Percentiles rank a stretch among this genome's conserved stretches.
Conservation (phyloP, 2,329 filamentous ascomycete species). For the Diaporthe vaccinii region DNA sequence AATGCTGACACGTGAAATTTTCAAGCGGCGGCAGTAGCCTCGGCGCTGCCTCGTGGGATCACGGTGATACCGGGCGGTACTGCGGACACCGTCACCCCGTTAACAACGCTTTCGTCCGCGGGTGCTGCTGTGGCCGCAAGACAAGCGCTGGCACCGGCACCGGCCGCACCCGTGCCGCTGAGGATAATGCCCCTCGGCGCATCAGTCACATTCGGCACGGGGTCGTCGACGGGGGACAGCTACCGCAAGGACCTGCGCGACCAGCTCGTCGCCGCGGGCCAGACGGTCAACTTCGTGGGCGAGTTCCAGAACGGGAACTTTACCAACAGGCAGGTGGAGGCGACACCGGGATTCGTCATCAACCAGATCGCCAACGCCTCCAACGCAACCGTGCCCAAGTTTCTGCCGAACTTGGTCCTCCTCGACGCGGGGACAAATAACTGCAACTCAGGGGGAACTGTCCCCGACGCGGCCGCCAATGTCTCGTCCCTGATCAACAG, state of each 20-base stretch:
- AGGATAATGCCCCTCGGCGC: constrained; percentile 45
- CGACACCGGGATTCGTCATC: constrained; percentile 44
- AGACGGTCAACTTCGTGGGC: constrained; percentile 46
- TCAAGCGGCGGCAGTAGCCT: background rate
- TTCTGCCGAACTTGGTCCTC: constrained; percentile 44
- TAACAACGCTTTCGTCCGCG: background rate
- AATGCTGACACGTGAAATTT: background rate
- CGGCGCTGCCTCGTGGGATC: constrained; percentile 30
- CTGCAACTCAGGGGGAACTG: constrained; percentile 43
- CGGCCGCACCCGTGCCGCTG: constrained; percentile 35
- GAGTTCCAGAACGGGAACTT: constrained; percentile 43
- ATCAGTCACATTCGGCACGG: constrained; percentile 45
- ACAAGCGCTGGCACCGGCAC: background rate
- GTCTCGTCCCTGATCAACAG: constrained; percentile 43
- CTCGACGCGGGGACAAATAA: constrained; percentile 46
- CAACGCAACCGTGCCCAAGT: constrained; percentile 37
- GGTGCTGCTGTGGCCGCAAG: background rate
- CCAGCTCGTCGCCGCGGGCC: constrained; percentile 39
- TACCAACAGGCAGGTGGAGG: constrained; percentile 44
- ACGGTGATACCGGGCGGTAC: constrained; percentile 21
- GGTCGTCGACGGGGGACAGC: constrained; percentile 44
- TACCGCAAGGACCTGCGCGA: constrained; percentile 45
- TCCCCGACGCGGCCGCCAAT: constrained; percentile 43
- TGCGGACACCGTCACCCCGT: constrained; percentile 16
- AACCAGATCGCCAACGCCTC: constrained; percentile 43